These are phyloP conservation scores for Metarhizium brunneum DNA, from an alignment of 2,329 filamentous ascomycete genomes.

Conservation along the genomic window DNA sequence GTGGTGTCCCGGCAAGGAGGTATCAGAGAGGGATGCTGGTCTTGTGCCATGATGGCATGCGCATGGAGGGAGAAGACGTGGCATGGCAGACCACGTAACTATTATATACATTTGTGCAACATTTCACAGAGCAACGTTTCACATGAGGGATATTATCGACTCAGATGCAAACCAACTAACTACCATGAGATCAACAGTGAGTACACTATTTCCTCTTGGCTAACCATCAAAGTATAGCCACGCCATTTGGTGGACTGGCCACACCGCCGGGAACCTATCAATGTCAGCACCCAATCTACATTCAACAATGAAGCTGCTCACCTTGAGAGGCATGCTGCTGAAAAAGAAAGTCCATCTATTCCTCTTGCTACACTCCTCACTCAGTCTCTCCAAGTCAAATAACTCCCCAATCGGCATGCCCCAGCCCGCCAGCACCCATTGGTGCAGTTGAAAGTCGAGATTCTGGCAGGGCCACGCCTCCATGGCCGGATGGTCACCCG, in stretches of 20 bases:
- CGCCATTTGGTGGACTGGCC: constrained; percentile 27
- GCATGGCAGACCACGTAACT: no score
- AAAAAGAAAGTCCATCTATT: constrained; percentile 32
- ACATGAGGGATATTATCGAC: neutral
- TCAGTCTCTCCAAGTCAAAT: constrained; percentile 34
- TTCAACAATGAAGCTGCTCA: constrained; percentile 2
- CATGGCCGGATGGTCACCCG: constrained; percentile 42
- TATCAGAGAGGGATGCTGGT: constrained; percentile 36
- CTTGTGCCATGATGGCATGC: neutral
- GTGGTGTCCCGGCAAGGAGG: constrained; percentile 37
- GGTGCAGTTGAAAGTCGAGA: constrained; percentile 25
- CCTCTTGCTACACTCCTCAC: constrained; percentile 20
- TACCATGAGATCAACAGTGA: no score
- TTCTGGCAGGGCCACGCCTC: constrained; percentile 37
- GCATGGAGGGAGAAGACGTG: neutral
- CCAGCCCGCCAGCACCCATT: constrained; percentile 39
- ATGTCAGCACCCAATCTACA: neutral
- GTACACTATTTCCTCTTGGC: no score
- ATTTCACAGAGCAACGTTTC: neutral
- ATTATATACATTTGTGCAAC: no score
- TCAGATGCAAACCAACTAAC: neutral
- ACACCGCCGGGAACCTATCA: constrained; percentile 24
- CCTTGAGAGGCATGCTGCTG: constrained; percentile 26
- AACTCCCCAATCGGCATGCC: constrained; percentile 41
- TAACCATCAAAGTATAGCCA: constrained; percentile 26